Base-by-base conservation (phyloP, 176 grass and related monocot genomes). In the Chrysopogon serrulatus region DNA sequence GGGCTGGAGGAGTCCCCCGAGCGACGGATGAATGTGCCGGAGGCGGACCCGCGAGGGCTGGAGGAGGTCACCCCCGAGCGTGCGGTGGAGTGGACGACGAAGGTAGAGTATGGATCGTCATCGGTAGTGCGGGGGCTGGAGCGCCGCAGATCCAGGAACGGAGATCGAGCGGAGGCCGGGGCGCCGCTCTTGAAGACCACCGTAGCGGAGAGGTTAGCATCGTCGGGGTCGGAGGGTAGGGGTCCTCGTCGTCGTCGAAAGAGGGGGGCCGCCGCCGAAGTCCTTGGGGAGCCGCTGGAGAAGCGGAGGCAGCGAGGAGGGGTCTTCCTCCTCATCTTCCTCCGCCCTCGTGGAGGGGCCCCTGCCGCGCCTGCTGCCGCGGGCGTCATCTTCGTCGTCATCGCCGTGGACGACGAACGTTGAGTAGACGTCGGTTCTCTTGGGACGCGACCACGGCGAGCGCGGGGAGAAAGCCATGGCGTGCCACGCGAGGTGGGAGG, bases 241-340 rank as follows among this genome's bases (percentile, higher is more conserved):
- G 83, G 60, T 86, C 88, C 18, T 97, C 95, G 32, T 94, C 88
- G 5, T 98, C 93, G 74, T 99, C 96, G 86, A 94, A 93, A 68
- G 91, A 91, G 39, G 87, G 88, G n/a, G n/a, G n/a, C n/a, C n/a
- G 26, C 91, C 91, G 64, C 96, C 96, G 77, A 99, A 99, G 89
- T 99, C 96, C 91, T 99, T 99, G 77, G 96, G 96, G 31, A 99
- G 82, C 76, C 96, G 96, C 88, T 99, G 93, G 83, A 99, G 91
- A 83, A 99, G 96, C 56, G 96, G 96, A 80, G 96, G 96, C 82
- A 99, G 96, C 24, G 91, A 95, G 15, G 93, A 92, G 43, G 90
- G 87, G 82, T 95, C 93, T 75, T 95, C 92, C 3, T 89, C 93
- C 2, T 91, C 86, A 1, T 91, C 86, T 10, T 91, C 86, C 35